phyloP scores from a whole-genome alignment of 129 eudicot species.

The Gnaphalium uliginosum region DNA sequence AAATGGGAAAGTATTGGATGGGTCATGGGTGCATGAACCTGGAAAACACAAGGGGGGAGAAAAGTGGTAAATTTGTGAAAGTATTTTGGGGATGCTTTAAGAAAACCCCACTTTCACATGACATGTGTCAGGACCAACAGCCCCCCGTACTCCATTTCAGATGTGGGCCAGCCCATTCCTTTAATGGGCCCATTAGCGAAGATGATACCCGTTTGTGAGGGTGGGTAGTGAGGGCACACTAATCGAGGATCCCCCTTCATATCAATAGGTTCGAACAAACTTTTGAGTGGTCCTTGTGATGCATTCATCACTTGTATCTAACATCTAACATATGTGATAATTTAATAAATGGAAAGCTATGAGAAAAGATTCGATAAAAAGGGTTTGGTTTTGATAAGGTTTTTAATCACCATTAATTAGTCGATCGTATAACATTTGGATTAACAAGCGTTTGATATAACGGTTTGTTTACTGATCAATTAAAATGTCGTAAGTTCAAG shows the following conservation, averaged over 20 bases:
- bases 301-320: conserved; percentile 15
- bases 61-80: conserved; percentile 4
- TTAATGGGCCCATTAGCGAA: conserved; percentile 26
- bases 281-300: conserved; percentile 22
- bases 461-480: background rate
- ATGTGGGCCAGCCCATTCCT: conserved; percentile 35
- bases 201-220: conserved; percentile 27
- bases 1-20: conserved; percentile 11
- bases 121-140: conserved; percentile 43
- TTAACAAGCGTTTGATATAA: background rate
- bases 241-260: conserved; percentile 18
- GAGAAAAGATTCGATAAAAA: background rate
- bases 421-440: background rate
- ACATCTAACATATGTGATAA: background rate
- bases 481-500: too few species aligned
- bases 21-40: conserved; percentile 39
- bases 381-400: background rate
- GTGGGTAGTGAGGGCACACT: conserved; percentile 31
- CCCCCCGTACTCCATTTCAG: conserved; percentile 37
- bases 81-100: conserved; percentile 34
- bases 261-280: background rate
- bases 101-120: conserved; percentile 50
- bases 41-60: background rate
- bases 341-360: background rate
- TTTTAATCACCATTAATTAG: too few species aligned